Evolutionary conservation across 148 eudicot genomes (phyloP).

Genomic region (Pharnaceum exiguum): DNA sequence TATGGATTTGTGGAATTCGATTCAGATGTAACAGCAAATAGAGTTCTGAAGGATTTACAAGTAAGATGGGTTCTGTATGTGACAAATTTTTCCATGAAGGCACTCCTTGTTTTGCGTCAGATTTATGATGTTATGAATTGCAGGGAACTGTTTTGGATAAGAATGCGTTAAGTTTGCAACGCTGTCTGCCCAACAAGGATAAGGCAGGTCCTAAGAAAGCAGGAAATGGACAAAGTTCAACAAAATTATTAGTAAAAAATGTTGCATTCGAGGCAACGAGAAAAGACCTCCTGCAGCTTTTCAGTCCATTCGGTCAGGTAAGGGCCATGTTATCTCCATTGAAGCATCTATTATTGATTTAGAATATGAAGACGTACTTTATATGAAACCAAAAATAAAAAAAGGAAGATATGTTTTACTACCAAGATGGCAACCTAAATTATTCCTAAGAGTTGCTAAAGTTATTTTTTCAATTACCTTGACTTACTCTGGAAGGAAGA

Average conservation of each 20-base stretch:
- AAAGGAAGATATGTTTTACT: too few species aligned
- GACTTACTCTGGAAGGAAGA: too few species aligned
- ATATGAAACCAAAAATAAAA: too few species aligned
- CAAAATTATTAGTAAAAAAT: conserved; percentile 84
- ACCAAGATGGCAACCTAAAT: too few species aligned
- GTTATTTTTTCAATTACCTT: too few species aligned
- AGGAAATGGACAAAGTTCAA: conserved; percentile 68
- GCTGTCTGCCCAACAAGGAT: conserved; percentile 65
- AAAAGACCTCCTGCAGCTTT: conserved; percentile 81
- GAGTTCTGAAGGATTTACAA: conserved; percentile 77
- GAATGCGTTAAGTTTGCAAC: conserved; percentile 85
- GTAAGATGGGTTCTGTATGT: conserved; percentile 20
- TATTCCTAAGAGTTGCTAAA: too few species aligned
- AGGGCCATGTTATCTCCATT: neutral
- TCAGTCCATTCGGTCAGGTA: conserved; percentile 94
- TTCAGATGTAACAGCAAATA: conserved; percentile 67
- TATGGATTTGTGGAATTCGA: conserved; percentile 94
- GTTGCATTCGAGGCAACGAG: conserved; percentile 98
- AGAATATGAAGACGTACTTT: too few species aligned
- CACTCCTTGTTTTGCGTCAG: neutral
- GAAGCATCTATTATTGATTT: too few species aligned
- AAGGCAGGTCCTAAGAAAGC: conserved; percentile 41
- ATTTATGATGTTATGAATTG: neutral
- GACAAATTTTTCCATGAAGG: neutral
- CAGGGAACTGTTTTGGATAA: conserved; percentile 97